Evolutionary conservation across 352 stramenopile species (phyloP), one percentile per base, ranked within the genome.

Genomic region (Saprolegnia parasitica): DNA sequence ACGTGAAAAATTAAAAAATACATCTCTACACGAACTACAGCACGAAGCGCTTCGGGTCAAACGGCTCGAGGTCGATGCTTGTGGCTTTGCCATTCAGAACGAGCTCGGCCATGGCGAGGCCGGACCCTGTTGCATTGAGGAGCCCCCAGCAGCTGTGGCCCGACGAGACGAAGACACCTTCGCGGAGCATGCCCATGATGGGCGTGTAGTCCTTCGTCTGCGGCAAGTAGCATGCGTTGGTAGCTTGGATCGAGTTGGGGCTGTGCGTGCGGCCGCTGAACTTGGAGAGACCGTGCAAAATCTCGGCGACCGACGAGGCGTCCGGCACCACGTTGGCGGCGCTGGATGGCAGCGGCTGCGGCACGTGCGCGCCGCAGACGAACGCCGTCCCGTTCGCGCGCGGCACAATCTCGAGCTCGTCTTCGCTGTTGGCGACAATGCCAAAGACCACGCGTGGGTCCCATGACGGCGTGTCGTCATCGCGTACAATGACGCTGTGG

Each of bases 311-410:
- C 5, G 23, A 24, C 13, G 46, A 2, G 13, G 63, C 6, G 3
- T 20, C 35, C n/a, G 63, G 63, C 6, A 42, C 45, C 23, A 70
- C 63, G 20, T 35, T 23, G 3, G 46, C 16, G n/a, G 63, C 63
- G 1, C 11, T 49, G 15, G 63, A n/a, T 4, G 63, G 63, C 0
- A 70, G 37, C 40, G 63, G 46, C 54, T 70, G 42, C 18, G 63
- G 15, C 21, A 49, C 63, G 18, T 52, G 63, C 18, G 63, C 26
- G 13, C 90, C 90, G 72, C 90, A 97, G 68, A 96, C 83, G 72
- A 97, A 97, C 35, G 96, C 81, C 35, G 76, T 67, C 15, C 78
- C 76, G 24, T 96, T 86, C 15, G 88, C 86, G 45, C 89, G 75
- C 20, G 89, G 89, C 5, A 73, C 52, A 20, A 70, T 70, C 37